Percentiles rank a stretch among this genome's conserved stretches.
Conservation (phyloP, 2,329 filamentous ascomycete genomes). For the Colletotrichum filicis region DNA sequence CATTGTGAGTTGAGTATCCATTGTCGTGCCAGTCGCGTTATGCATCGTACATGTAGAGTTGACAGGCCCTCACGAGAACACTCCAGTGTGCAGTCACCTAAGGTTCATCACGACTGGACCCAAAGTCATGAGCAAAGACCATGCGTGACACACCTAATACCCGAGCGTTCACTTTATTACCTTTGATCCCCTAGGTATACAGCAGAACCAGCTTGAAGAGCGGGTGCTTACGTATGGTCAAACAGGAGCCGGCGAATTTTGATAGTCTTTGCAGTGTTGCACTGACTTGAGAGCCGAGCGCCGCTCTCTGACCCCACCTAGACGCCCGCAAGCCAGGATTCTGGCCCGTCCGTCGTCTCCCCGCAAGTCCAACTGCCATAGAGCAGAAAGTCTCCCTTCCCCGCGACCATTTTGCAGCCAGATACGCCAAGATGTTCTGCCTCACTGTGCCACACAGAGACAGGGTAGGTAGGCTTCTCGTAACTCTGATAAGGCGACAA, state of each 20-base stretch:
- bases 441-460: not conserved
- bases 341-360: constrained; percentile 7
- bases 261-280: not conserved
- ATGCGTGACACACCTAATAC: not conserved
- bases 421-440: not conserved
- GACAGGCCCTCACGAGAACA: too few species aligned
- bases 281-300: not conserved
- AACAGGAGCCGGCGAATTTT: not conserved
- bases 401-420: not conserved
- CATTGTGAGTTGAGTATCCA: too few species aligned
- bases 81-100: too few species aligned
- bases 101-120: too few species aligned
- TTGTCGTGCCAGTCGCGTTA: too few species aligned
- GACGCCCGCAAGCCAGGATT: constrained; percentile 13
- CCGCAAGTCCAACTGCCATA: constrained; percentile 20
- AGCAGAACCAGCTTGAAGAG: not conserved
- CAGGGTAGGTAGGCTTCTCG: not conserved
- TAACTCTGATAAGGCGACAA: not conserved
- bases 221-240: not conserved
- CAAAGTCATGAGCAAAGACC: too few species aligned
- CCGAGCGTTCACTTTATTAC: not conserved
- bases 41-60: too few species aligned
- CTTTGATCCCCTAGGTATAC: not conserved
- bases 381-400: not conserved
- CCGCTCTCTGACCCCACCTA: constrained; percentile 15